Evolutionary conservation across 495 filamentous ascomycete species (phyloP).

Genomic region (Penicillium manginii): DNA sequence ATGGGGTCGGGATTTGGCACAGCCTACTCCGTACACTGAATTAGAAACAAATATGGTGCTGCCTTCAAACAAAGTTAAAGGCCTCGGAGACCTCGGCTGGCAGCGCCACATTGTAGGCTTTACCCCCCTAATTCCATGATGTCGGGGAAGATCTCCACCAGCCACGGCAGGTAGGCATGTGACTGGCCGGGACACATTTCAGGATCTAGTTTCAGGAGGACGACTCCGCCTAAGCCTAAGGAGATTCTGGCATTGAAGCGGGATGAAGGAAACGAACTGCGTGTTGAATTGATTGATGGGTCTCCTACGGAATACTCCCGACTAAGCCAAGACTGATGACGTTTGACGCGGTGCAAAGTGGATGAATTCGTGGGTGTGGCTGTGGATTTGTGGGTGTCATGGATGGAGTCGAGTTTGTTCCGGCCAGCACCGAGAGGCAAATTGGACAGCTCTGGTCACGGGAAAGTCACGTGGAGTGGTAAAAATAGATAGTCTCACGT

Average conservation of each 20-base stretch:
- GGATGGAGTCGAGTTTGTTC: constrained; percentile 1
- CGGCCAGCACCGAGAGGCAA: constrained; percentile 13
- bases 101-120: constrained; percentile 7
- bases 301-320: not conserved
- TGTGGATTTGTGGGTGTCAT: not conserved
- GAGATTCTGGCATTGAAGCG: not conserved
- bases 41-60: constrained; percentile 20
- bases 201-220: not conserved
- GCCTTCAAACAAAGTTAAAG: constrained; percentile 9
- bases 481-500: not conserved
- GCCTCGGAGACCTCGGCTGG: constrained; percentile 11
- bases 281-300: constrained; percentile 1
- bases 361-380: not conserved
- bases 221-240: not conserved
- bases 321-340: constrained; percentile 7
- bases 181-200: constrained; percentile 3
- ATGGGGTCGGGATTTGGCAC: not conserved
- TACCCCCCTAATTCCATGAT: constrained; percentile 6
- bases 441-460: not conserved
- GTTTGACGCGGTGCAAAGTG: not conserved
- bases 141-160: constrained; percentile 17
- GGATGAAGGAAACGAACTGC: not conserved
- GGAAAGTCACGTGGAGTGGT: not conserved
- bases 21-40: constrained; percentile 10
- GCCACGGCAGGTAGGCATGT: not conserved